Conservation (phyloP, 345 rosid genomes). For the Eucalyptus curtisii region DNA sequence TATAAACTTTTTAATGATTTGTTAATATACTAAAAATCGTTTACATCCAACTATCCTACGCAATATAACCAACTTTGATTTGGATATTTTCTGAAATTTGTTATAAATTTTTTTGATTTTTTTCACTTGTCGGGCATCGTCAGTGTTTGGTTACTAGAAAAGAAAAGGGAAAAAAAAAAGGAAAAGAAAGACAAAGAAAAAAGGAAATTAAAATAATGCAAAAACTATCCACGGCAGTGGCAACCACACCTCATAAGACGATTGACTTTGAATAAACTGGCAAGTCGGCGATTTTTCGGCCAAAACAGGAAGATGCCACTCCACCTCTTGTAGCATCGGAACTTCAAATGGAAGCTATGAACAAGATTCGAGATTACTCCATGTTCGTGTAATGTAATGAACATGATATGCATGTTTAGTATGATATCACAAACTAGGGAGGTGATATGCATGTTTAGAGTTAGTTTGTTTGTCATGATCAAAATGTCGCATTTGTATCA, state of each 20-base stretch:
- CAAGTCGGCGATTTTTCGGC: background rate
- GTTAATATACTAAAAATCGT: background rate
- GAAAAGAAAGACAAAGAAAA: background rate
- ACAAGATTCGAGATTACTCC: background rate
- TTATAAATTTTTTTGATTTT: background rate
- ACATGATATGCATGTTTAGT: background rate
- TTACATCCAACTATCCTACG: rapidly evolving
- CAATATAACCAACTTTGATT: background rate
- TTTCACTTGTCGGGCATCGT: background rate
- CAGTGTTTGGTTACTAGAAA: background rate
- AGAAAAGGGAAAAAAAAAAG: background rate
- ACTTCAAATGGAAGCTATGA: background rate
- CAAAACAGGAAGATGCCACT: background rate
- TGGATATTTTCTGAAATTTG: background rate
- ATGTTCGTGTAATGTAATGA: background rate
- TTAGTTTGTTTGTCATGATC: background rate
- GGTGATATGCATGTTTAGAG: background rate
- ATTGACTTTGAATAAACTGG: rapidly evolving
- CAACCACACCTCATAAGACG: background rate
- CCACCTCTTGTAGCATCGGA: background rate
- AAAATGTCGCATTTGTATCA: background rate
- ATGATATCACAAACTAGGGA: background rate
- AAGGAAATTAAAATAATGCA: background rate
- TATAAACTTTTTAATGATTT: background rate
- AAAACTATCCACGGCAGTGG: background rate